Conservation (phyloP, 306 rosid species). For the Lathyrus oleraceus region DNA sequence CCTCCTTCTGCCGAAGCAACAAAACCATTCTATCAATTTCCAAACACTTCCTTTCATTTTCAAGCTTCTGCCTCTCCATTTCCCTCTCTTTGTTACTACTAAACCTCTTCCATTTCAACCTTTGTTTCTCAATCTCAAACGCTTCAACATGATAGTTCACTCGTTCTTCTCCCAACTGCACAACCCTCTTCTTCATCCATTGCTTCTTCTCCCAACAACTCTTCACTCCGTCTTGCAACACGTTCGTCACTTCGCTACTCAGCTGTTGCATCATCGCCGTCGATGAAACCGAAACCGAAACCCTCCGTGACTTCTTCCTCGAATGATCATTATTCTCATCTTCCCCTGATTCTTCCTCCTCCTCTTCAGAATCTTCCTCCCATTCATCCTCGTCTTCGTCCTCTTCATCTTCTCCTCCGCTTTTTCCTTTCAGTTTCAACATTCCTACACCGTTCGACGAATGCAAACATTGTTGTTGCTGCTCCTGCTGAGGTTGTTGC, state of each 20-base stretch:
- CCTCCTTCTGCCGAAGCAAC: slow-evolving; percentile 64
- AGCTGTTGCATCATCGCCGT: slow-evolving; percentile 43
- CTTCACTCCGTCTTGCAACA: slow-evolving; percentile 65
- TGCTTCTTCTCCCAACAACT: slow-evolving; percentile 75
- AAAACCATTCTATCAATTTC: slow-evolving; percentile 77
- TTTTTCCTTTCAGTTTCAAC: slow-evolving; percentile 45
- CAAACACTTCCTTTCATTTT: slow-evolving; percentile 60
- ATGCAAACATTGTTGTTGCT: slow-evolving; percentile 52
- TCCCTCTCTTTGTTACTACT: slow-evolving; percentile 90
- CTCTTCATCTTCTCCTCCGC: slow-evolving; percentile 52
- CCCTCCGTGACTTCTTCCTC: slow-evolving; percentile 52
- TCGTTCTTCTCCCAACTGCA: slow-evolving; percentile 69
- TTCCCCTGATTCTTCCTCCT: slow-evolving; percentile 55
- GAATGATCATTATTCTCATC: slow-evolving; percentile 45
- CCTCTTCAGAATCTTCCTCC: slow-evolving; percentile 61
- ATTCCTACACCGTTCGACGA: slow-evolving; percentile 49
- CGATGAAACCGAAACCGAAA: neutral
- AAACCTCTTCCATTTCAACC: slow-evolving; percentile 76
- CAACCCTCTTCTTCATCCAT: slow-evolving; percentile 65
- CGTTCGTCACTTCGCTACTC: slow-evolving; percentile 49
- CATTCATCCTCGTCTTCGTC: slow-evolving; percentile 62
- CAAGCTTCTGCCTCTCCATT: slow-evolving; percentile 76
- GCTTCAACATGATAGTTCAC: slow-evolving; percentile 47
- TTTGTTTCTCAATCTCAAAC: slow-evolving; percentile 79
- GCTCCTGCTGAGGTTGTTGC: slow-evolving; percentile 23